Percentiles rank a stretch among this genome's conserved stretches.
phyloP scores from a whole-genome alignment of 2,329 filamentous ascomycete species.

The Aspergillus bombycis region DNA sequence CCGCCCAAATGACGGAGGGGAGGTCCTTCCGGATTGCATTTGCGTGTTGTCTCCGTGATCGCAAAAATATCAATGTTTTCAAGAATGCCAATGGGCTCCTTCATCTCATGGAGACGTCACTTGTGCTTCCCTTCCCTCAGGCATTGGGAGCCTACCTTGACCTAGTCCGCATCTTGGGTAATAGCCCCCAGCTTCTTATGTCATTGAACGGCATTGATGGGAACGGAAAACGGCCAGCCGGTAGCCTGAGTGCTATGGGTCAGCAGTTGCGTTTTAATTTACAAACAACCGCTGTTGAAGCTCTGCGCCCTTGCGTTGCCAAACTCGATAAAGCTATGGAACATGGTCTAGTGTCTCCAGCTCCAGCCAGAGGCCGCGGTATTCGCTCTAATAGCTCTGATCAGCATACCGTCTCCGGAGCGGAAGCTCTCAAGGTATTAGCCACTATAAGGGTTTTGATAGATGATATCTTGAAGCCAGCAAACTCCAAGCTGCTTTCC shows the following conservation, averaged over 20 bases:
- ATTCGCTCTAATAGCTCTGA: constrained; percentile 15
- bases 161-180: constrained; percentile 28
- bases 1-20: constrained; percentile 45
- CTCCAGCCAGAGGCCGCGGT: constrained; percentile 7
- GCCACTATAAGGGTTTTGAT: constrained; percentile 35
- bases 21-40: constrained; percentile 74
- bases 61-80: constrained; percentile 72
- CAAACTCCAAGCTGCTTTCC: constrained; percentile 24
- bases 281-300: constrained; percentile 24
- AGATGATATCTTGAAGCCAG: constrained; percentile 38
- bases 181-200: constrained; percentile 33
- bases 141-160: constrained; percentile 35
- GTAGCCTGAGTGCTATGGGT: constrained; percentile 28
- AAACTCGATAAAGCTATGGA: constrained; percentile 35
- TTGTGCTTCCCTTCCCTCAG: constrained; percentile 34
- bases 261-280: constrained; percentile 32
- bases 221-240: constrained; percentile 12
- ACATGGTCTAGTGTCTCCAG: constrained; percentile 14
- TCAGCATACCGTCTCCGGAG: constrained; percentile 29
- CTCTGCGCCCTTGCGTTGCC: constrained; percentile 31
- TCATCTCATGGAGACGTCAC: constrained; percentile 58
- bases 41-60: constrained; percentile 73
- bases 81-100: constrained; percentile 67
- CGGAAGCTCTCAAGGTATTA: constrained; percentile 26
- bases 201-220: constrained; percentile 30